Conservation (phyloP, 805 yeast species). For the Wickerhamiella spandovensis region DNA sequence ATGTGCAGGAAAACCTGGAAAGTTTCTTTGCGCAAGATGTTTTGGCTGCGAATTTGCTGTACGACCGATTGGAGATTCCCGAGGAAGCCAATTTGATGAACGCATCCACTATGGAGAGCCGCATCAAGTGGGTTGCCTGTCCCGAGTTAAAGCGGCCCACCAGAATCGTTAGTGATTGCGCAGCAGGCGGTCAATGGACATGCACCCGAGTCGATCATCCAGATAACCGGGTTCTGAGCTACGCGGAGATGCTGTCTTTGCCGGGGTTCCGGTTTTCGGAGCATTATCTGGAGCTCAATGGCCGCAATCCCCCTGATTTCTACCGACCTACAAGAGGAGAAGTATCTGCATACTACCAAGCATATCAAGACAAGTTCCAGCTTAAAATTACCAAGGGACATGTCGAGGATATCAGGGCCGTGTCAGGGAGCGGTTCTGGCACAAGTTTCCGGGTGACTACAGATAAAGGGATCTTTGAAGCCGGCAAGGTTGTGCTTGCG, state of each 20-base stretch:
- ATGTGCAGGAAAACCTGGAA: slow-evolving; percentile 10
- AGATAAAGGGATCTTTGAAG: slow-evolving; percentile 2
- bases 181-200: slow-evolving; percentile 26
- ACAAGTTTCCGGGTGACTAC: slow-evolving; percentile 3
- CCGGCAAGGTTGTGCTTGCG: slow-evolving; percentile 7
- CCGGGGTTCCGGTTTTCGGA: slow-evolving; percentile 22
- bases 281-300: slow-evolving; percentile 9
- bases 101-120: slow-evolving; percentile 13
- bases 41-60: slow-evolving; percentile 17
- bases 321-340: slow-evolving; percentile 20
- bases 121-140: slow-evolving; percentile 18
- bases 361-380: slow-evolving; percentile 18
- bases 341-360: slow-evolving; percentile 20
- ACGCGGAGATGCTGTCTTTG: slow-evolving; percentile 25
- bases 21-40: slow-evolving; percentile 14
- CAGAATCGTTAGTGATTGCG: slow-evolving; percentile 17
- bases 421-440: background rate
- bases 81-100: slow-evolving; percentile 16
- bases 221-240: slow-evolving; percentile 16
- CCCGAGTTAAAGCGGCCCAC: slow-evolving; percentile 11
- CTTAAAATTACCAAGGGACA: slow-evolving; percentile 8
- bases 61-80: slow-evolving; percentile 20
- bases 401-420: background rate
- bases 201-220: slow-evolving; percentile 10
- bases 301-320: slow-evolving; percentile 10